Conservation (phyloP, 805 yeast species). For the Candida silvatica region DNA sequence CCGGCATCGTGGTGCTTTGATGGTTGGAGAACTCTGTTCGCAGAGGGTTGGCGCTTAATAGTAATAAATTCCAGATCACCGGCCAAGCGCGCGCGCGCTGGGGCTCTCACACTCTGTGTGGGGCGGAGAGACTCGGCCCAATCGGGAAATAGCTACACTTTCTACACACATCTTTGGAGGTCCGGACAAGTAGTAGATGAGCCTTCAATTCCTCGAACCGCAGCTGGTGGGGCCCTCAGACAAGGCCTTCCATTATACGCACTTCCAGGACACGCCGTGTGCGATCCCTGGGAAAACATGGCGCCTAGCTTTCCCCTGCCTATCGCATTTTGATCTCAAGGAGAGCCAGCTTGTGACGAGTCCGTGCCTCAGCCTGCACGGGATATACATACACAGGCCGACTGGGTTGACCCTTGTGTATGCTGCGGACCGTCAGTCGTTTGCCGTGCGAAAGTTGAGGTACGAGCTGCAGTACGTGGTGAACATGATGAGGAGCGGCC, state of each 20-base stretch:
- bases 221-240: conserved; percentile 22
- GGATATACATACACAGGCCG: conserved; percentile 17
- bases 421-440: conserved; percentile 14
- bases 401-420: conserved; percentile 15
- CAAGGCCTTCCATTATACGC: conserved; percentile 10
- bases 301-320: conserved; percentile 9
- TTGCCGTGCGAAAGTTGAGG: conserved; percentile 14
- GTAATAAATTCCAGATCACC: no score
- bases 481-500: conserved; percentile 10
- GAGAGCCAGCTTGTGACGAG: conserved; percentile 10
- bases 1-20: no score
- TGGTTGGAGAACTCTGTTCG: no score
- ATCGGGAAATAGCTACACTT: no score
- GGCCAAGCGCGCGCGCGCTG: no score
- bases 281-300: conserved; percentile 6
- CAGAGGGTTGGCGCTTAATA: no score
- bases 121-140: no score
- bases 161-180: no score
- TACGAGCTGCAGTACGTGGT: conserved; percentile 22
- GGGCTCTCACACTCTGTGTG: no score
- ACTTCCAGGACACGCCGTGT: conserved; percentile 11
- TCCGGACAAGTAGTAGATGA: no score
- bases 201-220: conserved; percentile 7
- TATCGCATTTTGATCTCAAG: conserved; percentile 2
- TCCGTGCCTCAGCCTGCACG: conserved; percentile 17